Evolutionary conservation across 306 rosid species (phyloP), one percentile per base, ranked within the genome.

Genomic region (Benincasa hispida): DNA sequence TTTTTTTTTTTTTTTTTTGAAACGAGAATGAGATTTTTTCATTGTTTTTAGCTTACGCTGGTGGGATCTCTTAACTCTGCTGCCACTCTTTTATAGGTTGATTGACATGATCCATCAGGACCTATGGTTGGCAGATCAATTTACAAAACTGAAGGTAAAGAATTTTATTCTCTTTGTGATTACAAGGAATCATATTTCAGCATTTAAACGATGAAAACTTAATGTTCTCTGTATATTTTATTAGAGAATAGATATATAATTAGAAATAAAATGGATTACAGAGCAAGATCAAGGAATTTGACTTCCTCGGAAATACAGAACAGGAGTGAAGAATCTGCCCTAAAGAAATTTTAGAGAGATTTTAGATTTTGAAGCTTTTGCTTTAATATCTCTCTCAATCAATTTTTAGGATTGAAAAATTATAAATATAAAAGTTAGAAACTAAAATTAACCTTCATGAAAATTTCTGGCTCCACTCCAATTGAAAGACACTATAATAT

Each of bases 101-200:
- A 78, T 90, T 79, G 99, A 92, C 85, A 73, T 85, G 91, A 85
- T 94, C 60, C 96, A 90, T 84, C 91, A 90, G 82, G 99, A 94
- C 83, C 84, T 94, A 70, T 82, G 85, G 82, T 83, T 94, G 89
- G 97, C 93, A 80, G 96, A 90, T 81, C 96, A 94, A 59, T 91
- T 89, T 82, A 88, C 90, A 72, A 90, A 90, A 76, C 79, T 90
- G 83, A 90, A 92, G 97, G 99, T 94, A 83, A 83, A 77, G 2
- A 34, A 78, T 68, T 79, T 74, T 57, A 50, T 53, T 76, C 72
- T 63, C 77, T 62, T 63, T 6, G 34, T 28, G 82, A 75, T 50
- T 72, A 22, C 17, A 22, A 45, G 58, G 41, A 47, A 70, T 15
- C 39, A 70, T 8, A 24, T 47, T 68, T 42, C 13, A n/a, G 55